These are phyloP conservation scores for Solanum clarkiae DNA, from an alignment of 257 asterid genomes.

Conservation along the genomic window DNA sequence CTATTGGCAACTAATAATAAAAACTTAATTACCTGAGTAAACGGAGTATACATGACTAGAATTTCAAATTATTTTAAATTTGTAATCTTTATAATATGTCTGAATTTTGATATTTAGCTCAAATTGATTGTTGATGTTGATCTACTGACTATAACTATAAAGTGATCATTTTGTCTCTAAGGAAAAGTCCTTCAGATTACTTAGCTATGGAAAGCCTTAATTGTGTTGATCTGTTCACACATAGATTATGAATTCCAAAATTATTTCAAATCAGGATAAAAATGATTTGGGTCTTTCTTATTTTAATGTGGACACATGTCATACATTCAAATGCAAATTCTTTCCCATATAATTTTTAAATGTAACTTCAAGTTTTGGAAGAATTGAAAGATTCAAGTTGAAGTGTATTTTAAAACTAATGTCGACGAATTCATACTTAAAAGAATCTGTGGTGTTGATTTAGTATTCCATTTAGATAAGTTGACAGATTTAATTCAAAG, in stretches of 20 bases:
- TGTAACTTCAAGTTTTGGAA: not conserved
- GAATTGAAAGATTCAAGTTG: not conserved
- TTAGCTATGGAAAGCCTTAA: no score
- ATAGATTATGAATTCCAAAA: no score
- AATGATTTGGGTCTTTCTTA: not conserved
- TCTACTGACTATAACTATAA: not conserved
- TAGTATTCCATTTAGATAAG: not conserved
- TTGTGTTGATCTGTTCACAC: no score
- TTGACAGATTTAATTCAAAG: not conserved
- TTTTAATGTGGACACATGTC: not conserved
- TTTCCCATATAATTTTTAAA: not conserved
- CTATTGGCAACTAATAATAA: not conserved
- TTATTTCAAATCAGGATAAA: no score
- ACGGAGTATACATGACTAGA: not conserved
- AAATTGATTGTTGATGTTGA: not conserved
- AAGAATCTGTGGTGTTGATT: not conserved
- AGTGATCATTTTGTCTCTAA: not conserved
- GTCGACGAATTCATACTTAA: not conserved
- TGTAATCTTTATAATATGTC: no score
- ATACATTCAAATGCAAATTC: not conserved
- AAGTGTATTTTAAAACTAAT: not conserved
- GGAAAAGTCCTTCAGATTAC: not conserved
- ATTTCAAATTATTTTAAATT: not conserved
- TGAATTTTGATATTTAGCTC: not conserved
- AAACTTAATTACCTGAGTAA: not conserved